phyloP scores from a whole-genome alignment of 768 basidiomycete species.

The Hirschioporus abietinus region DNA sequence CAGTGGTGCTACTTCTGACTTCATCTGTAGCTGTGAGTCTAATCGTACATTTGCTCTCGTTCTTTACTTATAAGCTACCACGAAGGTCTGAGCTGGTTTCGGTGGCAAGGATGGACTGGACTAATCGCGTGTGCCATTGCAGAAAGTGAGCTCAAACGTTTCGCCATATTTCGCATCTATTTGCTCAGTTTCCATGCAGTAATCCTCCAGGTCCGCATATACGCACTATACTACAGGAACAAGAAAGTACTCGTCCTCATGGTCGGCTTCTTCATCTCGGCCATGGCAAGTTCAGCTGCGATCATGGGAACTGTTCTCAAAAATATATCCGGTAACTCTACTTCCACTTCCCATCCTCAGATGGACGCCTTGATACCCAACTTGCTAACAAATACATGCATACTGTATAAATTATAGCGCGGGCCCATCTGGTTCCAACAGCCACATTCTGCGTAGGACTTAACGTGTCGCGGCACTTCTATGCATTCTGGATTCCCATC shows the following conservation, averaged over 20 bases:
- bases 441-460: slow-evolving; percentile 37
- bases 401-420: neutral
- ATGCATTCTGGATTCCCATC: slow-evolving; percentile 57
- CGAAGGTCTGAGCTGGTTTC: slow-evolving; percentile 41
- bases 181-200: slow-evolving; percentile 26
- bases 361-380: neutral
- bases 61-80: slow-evolving; percentile 3
- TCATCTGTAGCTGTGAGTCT: neutral
- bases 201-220: slow-evolving; percentile 58
- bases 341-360: neutral
- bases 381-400: neutral
- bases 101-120: slow-evolving; percentile 61
- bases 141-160: slow-evolving; percentile 36
- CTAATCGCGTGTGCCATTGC: slow-evolving; percentile 49
- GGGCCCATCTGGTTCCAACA: slow-evolving; percentile 17
- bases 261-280: slow-evolving; percentile 34
- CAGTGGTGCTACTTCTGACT: neutral
- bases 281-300: slow-evolving; percentile 35
- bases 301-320: slow-evolving; percentile 44
- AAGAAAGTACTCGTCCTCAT: slow-evolving; percentile 45
- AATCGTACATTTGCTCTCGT: slow-evolving; percentile 5
- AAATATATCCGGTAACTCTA: slow-evolving; percentile 33
- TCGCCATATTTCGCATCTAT: slow-evolving; percentile 1
- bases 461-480: slow-evolving; percentile 38
- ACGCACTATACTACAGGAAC: slow-evolving; percentile 52